phyloP scores from a whole-genome alignment of 2,329 filamentous ascomycete genomes.

The Pseudogymnoascus sp. region DNA sequence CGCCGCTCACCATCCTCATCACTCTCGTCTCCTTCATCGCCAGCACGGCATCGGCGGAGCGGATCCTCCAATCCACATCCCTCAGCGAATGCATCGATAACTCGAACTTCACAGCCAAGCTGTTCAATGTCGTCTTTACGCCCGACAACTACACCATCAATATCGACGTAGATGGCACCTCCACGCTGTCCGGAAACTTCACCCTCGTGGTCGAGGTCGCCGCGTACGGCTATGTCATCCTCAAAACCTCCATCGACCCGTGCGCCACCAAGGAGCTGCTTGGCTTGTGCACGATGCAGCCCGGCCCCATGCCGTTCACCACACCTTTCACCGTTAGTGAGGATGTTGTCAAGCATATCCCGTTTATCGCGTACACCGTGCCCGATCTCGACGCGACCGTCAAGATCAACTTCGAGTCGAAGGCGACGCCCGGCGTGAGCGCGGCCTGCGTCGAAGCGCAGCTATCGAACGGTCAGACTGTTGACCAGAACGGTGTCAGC shows the following conservation, averaged over 20 bases:
- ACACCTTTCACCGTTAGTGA: conserved; percentile 58
- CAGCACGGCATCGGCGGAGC: background rate
- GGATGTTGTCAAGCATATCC: conserved; percentile 58
- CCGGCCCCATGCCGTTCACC: conserved; percentile 70
- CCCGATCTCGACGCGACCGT: conserved; percentile 87
- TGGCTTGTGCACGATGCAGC: conserved; percentile 85
- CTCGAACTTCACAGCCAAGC: conserved; percentile 77
- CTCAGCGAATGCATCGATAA: conserved; percentile 78
- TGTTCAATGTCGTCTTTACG: conserved; percentile 80
- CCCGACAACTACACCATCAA: conserved; percentile 65
- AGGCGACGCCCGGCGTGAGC: conserved; percentile 38
- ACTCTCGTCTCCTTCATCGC: conserved; percentile 9
- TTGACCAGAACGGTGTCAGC: conserved; percentile 79
- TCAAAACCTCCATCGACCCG: conserved; percentile 64
- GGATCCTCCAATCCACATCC: conserved; percentile 63
- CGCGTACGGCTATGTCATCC: conserved; percentile 73
- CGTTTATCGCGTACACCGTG: conserved; percentile 78
- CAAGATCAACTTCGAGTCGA: conserved; percentile 63
- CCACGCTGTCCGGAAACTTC: conserved; percentile 76
- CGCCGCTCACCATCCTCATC: conserved; percentile 1
- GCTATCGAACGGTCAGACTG: conserved; percentile 86
- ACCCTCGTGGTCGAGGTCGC: conserved; percentile 67
- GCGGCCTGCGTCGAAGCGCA: conserved; percentile 83
- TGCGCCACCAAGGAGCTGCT: conserved; percentile 58
- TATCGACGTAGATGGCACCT: conserved; percentile 73